These are phyloP conservation scores for Nidularia sp. DNA, from an alignment of 768 basidiomycete species.

Conservation along the genomic window DNA sequence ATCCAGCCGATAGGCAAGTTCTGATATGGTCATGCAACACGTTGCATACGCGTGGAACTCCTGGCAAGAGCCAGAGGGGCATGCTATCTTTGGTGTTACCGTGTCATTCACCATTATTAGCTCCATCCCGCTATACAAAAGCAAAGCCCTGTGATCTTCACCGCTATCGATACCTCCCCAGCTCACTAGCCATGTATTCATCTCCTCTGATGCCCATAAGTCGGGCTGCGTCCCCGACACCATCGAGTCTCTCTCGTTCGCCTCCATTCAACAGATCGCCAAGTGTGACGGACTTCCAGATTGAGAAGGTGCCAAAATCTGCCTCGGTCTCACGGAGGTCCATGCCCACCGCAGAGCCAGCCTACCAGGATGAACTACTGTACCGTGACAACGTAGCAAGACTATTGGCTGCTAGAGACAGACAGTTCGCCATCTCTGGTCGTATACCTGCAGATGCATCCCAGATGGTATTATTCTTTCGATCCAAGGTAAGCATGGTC, in stretches of 20 bases:
- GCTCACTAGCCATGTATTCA: background rate
- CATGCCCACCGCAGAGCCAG: constrained; percentile 17
- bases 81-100: no score
- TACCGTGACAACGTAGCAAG: constrained; percentile 52
- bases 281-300: constrained; percentile 56
- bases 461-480: constrained; percentile 70
- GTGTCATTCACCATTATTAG: no score
- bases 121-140: background rate
- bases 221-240: constrained; percentile 20
- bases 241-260: constrained; percentile 13
- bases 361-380: constrained; percentile 45
- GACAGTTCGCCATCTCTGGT: constrained; percentile 63
- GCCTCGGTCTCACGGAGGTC: constrained; percentile 26
- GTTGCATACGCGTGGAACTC: background rate
- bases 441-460: constrained; percentile 68
- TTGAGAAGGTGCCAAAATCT: constrained; percentile 48
- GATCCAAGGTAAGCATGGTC: constrained; percentile 55
- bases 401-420: constrained; percentile 54
- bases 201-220: constrained; percentile 11
- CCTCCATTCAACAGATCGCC: constrained; percentile 33
- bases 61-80: background rate
- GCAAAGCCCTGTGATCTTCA: background rate
- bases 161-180: background rate
- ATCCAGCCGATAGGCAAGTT: background rate
- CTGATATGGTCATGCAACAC: background rate